These are phyloP conservation scores for Neodidymelliopsis sp. DNA, from an alignment of 2,329 filamentous ascomycete species.

Conservation along the genomic window DNA sequence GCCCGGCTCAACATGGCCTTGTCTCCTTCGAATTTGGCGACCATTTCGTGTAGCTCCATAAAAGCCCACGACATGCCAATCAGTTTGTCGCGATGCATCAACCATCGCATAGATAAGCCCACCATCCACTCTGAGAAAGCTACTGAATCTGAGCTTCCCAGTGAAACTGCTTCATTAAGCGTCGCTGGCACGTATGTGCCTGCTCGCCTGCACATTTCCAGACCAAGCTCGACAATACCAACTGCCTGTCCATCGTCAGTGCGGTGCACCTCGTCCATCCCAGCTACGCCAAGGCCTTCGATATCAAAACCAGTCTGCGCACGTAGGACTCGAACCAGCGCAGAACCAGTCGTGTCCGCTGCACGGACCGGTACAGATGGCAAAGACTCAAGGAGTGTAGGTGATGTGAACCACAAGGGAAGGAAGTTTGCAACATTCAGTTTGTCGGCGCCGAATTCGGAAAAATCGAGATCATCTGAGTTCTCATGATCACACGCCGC, in stretches of 20 bases:
- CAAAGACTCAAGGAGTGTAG: constrained; percentile 49
- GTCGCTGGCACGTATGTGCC: constrained; percentile 22
- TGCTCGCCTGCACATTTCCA: constrained; percentile 35
- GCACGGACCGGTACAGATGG: constrained; percentile 48
- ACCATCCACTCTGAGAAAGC: constrained; percentile 26
- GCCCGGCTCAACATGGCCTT: neutral
- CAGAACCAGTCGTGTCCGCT: constrained; percentile 41
- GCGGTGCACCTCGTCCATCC: constrained; percentile 51
- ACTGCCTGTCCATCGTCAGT: constrained; percentile 27
- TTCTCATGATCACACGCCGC: too few relatives aligned
- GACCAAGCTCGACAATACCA: constrained; percentile 46
- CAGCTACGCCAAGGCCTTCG: constrained; percentile 47
- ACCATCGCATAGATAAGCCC: constrained; percentile 25
- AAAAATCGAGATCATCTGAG: neutral
- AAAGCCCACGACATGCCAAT: constrained; percentile 47
- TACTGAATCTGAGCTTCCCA: constrained; percentile 51
- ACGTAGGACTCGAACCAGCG: constrained; percentile 50
- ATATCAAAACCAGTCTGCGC: constrained; percentile 51
- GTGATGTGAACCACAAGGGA: constrained; percentile 50
- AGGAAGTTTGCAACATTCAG: constrained; percentile 35
- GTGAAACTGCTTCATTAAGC: constrained; percentile 35
- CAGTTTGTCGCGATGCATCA: constrained; percentile 33
- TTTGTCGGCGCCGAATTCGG: neutral
- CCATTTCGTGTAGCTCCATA: constrained; percentile 29
- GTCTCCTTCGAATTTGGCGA: constrained; percentile 5